These are phyloP conservation scores for Mycocentrospora acerina DNA, from an alignment of 2,329 filamentous ascomycete genomes.

Conservation along the genomic window DNA sequence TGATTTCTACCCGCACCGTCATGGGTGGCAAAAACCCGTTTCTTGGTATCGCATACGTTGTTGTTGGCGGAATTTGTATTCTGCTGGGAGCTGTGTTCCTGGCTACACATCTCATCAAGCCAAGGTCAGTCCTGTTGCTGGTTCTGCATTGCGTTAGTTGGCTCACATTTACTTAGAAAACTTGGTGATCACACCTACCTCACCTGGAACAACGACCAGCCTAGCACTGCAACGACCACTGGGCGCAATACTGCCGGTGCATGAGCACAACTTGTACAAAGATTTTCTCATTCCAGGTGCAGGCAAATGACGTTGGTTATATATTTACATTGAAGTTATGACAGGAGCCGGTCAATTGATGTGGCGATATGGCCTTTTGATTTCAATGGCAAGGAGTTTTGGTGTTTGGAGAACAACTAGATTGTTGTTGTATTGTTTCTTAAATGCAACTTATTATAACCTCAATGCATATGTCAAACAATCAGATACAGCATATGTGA, in stretches of 20 bases:
- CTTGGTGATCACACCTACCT: constrained; percentile 96
- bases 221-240: constrained; percentile 56
- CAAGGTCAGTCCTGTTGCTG: constrained; percentile 66
- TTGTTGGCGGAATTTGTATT: constrained; percentile 91
- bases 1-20: constrained; percentile 85
- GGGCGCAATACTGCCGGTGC: constrained; percentile 42
- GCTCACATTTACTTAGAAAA: constrained; percentile 63
- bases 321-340: constrained; percentile 6
- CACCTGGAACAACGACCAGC: constrained; percentile 82
- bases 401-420: constrained; percentile 31
- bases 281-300: too few species aligned
- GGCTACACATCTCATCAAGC: constrained; percentile 85
- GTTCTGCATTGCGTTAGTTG: too few species aligned
- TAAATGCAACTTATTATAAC: constrained; percentile 12
- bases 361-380: constrained; percentile 31
- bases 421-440: constrained; percentile 18
- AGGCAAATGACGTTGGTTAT: too few species aligned
- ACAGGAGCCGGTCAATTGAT: constrained; percentile 18
- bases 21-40: constrained; percentile 96
- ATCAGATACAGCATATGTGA: too few species aligned
- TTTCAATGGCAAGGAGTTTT: constrained; percentile 28
- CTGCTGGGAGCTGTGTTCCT: constrained; percentile 86
- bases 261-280: constrained; percentile 21
- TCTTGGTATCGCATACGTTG: constrained; percentile 92
- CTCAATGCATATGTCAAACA: too few species aligned